Conservation (phyloP, 176 grass and related monocot species). For the Aegilops sharonensis region DNA sequence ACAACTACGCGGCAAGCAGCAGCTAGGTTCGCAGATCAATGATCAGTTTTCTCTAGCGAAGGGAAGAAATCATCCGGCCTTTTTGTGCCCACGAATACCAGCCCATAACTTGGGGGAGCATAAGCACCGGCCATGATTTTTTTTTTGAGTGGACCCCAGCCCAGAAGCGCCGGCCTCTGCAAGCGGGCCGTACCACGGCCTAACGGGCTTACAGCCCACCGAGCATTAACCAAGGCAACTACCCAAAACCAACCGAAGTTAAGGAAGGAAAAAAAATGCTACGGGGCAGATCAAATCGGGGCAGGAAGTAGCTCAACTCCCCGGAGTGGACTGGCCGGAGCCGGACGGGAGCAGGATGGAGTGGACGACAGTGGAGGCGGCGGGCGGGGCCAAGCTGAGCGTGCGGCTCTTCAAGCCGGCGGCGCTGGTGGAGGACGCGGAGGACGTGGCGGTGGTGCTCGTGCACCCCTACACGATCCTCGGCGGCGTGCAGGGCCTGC, state of each 20-base stretch:
- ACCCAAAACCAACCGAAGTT: neutral
- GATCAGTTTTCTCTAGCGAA: too few species aligned
- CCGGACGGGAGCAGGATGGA: slow-evolving; percentile 34
- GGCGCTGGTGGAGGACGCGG: slow-evolving; percentile 27
- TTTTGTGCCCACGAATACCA: too few species aligned
- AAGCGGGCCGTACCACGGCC: too few species aligned
- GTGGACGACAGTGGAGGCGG: slow-evolving; percentile 73
- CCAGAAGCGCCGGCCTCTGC: too few species aligned
- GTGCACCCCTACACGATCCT: slow-evolving; percentile 93
- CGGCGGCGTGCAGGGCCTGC: slow-evolving; percentile 88
- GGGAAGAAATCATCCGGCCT: too few species aligned
- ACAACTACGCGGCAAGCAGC: too few species aligned
- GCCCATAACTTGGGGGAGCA: too few species aligned
- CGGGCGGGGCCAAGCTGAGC: slow-evolving; percentile 78
- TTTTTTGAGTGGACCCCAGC: too few species aligned
- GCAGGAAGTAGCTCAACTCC: neutral
- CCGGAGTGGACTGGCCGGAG: slow-evolving; percentile 21
- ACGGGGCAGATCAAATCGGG: slow-evolving; percentile 32
- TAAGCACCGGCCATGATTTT: too few species aligned
- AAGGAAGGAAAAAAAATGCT: neutral
- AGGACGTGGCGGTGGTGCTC: slow-evolving; percentile 66
- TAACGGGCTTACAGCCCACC: neutral
- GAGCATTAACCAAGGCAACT: slow-evolving; percentile 12
- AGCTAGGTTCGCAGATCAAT: too few species aligned
- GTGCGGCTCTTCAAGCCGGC: slow-evolving; percentile 70